Evolutionary conservation across 192 early-diverging fungal species (phyloP).

Genomic region (Backusella tarrabulga): DNA sequence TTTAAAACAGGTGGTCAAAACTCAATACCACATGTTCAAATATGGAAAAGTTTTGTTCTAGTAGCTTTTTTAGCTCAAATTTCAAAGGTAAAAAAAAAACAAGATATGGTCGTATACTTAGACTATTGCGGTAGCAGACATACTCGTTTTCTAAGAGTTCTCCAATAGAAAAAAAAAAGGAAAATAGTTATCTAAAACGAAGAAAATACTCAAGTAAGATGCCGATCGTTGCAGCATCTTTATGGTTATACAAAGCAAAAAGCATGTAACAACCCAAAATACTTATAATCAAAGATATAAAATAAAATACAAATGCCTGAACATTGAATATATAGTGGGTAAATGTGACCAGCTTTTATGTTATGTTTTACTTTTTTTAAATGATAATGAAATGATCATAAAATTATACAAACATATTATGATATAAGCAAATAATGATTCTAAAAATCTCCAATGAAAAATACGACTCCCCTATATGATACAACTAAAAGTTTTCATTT

Average conservation of each 20-base stretch:
- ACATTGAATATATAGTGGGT: neutral
- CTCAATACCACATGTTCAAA: neutral
- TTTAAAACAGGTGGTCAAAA: neutral
- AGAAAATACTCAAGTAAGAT: neutral
- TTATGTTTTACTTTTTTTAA: neutral
- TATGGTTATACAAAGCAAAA: neutral
- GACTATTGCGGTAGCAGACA: no score
- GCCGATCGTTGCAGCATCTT: conserved; percentile 1
- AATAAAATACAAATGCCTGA: neutral
- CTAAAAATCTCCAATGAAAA: neutral
- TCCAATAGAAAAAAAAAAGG: neutral
- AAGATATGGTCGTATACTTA: neutral
- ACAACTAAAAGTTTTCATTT: neutral
- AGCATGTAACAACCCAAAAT: neutral
- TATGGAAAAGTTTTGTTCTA: neutral
- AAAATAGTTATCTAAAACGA: neutral
- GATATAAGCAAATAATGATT: neutral
- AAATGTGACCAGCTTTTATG: neutral
- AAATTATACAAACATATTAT: neutral
- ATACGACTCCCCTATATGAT: neutral
- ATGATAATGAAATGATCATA: neutral
- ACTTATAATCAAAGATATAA: neutral
- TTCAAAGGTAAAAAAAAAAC: neutral
- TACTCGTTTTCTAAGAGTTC: neutral
- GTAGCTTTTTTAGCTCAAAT: neutral